Percentiles rank a stretch among this genome's conserved stretches.
Evolutionary conservation across 2,329 filamentous ascomycete genomes (phyloP).

Genomic region (Neopestalotiopsis clavispora): DNA sequence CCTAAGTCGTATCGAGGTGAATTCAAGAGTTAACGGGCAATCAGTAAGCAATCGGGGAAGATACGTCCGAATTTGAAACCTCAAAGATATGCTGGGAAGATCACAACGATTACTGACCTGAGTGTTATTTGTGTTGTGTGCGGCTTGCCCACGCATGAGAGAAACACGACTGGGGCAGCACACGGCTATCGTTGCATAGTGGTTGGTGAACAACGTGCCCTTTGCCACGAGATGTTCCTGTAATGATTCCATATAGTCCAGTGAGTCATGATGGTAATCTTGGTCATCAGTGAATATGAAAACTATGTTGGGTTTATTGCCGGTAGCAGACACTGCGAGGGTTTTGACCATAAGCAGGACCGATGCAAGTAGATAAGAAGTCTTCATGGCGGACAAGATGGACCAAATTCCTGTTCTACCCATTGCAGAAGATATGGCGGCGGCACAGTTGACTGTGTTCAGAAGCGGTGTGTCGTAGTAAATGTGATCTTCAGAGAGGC

Average conservation of each 20-base stretch:
- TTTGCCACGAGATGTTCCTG: constrained; percentile 26
- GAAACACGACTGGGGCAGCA: constrained; percentile 33
- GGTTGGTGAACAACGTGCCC: constrained; percentile 30
- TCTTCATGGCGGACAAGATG: background rate
- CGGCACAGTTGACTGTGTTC: background rate
- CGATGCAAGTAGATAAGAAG: background rate
- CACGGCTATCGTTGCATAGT: constrained; percentile 33
- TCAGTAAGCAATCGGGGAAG: too few relatives aligned
- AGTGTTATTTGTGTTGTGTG: constrained; percentile 34
- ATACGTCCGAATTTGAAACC: too few relatives aligned
- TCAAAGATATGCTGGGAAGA: too few relatives aligned
- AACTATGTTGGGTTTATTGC: constrained; percentile 27
- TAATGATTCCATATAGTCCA: constrained; percentile 21
- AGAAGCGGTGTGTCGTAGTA: background rate
- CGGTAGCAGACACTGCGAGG: background rate
- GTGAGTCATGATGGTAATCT: constrained; percentile 25
- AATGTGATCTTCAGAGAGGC: background rate
- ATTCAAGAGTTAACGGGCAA: too few relatives aligned
- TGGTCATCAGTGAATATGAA: constrained; percentile 35
- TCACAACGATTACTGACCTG: constrained; percentile 17
- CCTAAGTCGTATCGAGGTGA: too few relatives aligned
- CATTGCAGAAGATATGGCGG: too few relatives aligned
- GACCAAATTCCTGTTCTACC: background rate
- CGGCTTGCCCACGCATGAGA: constrained; percentile 28
- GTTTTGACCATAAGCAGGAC: background rate